Conservation (phyloP, 352 stramenopile species). For the Globisporangium polare region DNA sequence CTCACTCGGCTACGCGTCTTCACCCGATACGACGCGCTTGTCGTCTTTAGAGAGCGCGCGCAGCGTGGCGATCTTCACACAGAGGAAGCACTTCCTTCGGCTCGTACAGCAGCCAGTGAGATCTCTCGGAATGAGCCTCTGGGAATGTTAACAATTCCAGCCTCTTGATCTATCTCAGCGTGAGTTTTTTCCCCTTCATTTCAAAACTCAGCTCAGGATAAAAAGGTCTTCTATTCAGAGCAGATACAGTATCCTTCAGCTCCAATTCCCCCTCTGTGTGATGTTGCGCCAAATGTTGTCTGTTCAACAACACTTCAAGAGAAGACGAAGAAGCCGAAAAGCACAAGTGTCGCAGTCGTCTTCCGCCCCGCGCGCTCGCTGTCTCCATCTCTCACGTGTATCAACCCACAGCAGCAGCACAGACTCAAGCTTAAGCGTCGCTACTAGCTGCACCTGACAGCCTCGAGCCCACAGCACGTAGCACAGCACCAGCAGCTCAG, state of each 20-base stretch:
- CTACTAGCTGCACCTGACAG: neutral
- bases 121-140: too few species aligned
- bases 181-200: too few species aligned
- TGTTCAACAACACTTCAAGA: constrained; percentile 7
- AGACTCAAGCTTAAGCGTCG: neutral
- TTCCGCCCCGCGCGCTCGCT: neutral
- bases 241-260: neutral
- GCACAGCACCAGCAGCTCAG: neutral
- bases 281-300: neutral
- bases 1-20: too few species aligned
- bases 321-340: neutral
- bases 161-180: too few species aligned
- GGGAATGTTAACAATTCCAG: too few species aligned
- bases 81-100: too few species aligned
- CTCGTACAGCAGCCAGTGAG: too few species aligned
- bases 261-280: neutral
- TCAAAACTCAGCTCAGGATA: too few species aligned
- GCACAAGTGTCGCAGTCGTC: neutral
- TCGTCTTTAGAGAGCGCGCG: too few species aligned
- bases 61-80: too few species aligned
- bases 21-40: too few species aligned
- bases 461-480: neutral
- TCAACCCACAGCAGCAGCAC: neutral
- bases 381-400: neutral
- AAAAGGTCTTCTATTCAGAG: too few species aligned